Evolutionary conservation across 129 eudicot species (phyloP).

Genomic region (Artemisia argyi): DNA sequence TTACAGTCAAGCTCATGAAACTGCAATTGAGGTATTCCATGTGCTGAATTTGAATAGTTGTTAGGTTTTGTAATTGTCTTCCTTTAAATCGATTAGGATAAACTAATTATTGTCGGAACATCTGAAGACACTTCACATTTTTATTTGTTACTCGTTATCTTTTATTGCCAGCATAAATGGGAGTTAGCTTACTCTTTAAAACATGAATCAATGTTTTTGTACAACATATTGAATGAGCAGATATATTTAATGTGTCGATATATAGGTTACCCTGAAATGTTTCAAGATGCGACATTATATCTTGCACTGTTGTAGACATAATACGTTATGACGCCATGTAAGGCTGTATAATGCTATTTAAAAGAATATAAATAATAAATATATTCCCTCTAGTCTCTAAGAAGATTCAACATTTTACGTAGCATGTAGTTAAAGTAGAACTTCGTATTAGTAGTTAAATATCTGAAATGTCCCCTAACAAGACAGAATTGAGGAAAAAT

Average conservation of each 20-base stretch:
- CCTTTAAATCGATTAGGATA: not conserved
- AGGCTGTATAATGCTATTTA: not conserved
- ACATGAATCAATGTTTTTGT: not conserved
- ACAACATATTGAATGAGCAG: not conserved
- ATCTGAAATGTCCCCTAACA: not conserved
- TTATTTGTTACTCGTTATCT: not conserved
- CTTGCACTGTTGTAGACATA: too few relatives aligned
- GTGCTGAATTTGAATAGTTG: not conserved
- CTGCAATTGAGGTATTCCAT: slow-evolving; percentile 81
- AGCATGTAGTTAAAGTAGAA: not conserved
- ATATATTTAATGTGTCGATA: too few relatives aligned
- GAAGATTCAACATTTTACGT: not conserved
- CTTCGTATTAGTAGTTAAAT: not conserved
- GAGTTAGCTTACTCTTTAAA: slow-evolving; percentile 12
- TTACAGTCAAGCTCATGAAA: slow-evolving; percentile 95
- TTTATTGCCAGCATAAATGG: not conserved
- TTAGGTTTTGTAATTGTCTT: not conserved
- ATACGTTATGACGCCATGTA: not conserved
- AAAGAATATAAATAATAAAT: not conserved
- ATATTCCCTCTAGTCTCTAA: not conserved
- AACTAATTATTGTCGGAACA: slow-evolving; percentile 8
- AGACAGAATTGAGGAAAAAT: not conserved
- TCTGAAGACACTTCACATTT: not conserved
- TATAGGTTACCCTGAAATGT: too few relatives aligned
- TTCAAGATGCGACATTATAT: too few relatives aligned